Conservation (phyloP, 768 basidiomycete genomes). For the Cyclocybe cylindracea region DNA sequence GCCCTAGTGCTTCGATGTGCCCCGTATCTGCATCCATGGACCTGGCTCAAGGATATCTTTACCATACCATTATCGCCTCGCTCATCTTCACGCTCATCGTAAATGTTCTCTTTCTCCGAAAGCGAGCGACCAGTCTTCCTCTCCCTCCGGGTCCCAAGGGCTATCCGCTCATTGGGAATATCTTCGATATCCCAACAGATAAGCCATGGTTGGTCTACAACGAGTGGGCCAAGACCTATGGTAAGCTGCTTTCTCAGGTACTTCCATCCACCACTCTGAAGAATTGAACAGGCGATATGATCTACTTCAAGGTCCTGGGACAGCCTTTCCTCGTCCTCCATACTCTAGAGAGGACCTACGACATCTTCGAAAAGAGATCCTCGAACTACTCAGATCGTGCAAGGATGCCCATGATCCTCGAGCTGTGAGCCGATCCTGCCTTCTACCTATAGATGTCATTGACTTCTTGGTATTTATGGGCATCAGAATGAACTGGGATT, state of each 20-base stretch:
- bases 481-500: conserved; percentile 28
- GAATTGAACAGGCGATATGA: conserved; percentile 45
- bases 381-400: conserved; percentile 54
- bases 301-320: conserved; percentile 49
- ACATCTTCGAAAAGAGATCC: conserved; percentile 57
- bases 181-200: conserved; percentile 25
- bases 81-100: neutral
- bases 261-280: neutral
- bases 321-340: conserved; percentile 25
- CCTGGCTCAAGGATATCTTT: neutral
- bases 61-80: neutral
- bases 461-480: neutral
- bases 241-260: conserved; percentile 11
- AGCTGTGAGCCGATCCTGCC: conserved; percentile 34
- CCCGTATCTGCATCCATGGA: neutral
- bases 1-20: neutral
- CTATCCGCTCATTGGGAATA: conserved; percentile 27
- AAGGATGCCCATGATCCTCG: conserved; percentile 47
- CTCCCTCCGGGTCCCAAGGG: conserved; percentile 33
- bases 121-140: conserved; percentile 7
- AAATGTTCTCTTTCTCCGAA: neutral
- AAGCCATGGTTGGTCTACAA: conserved; percentile 29
- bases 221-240: conserved; percentile 32
- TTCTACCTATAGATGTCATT: neutral
- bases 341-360: conserved; percentile 34